Percentiles rank a stretch among this genome's conserved stretches.
Conservation (phyloP, 2,329 filamentous ascomycete species). For the Ophiocordyceps camponoti-rufipedis region DNA sequence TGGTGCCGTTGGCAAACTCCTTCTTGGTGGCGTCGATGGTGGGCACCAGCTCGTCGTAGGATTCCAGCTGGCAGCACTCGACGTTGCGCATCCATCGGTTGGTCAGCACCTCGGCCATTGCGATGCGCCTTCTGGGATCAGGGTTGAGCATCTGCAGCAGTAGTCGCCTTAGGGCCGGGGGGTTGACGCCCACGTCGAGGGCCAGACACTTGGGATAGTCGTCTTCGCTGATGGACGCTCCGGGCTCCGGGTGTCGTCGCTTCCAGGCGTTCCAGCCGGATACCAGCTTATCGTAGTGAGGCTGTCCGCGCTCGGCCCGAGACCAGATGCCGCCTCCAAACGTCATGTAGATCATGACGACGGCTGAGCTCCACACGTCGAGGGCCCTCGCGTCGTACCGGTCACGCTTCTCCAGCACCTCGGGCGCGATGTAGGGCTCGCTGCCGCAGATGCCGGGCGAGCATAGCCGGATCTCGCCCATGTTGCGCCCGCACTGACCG, state of each 20-base stretch:
- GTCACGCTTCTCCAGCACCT: conserved; percentile 53
- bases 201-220: conserved; percentile 48
- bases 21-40: conserved; percentile 45
- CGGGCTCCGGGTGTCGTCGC: conserved; percentile 25
- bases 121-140: conserved; percentile 50
- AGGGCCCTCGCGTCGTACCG: conserved; percentile 57
- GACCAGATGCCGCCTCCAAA: conserved; percentile 60
- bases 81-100: conserved; percentile 57
- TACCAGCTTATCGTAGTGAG: conserved; percentile 47
- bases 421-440: conserved; percentile 72
- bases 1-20: conserved; percentile 17
- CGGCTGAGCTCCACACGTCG: conserved; percentile 73
- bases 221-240: conserved; percentile 27
- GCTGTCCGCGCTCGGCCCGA: conserved; percentile 37
- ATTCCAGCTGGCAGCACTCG: conserved; percentile 63
- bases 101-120: conserved; percentile 48
- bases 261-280: conserved; percentile 54
- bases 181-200: conserved; percentile 47
- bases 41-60: conserved; percentile 43
- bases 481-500: conserved; percentile 55
- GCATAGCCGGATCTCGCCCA: conserved; percentile 54
- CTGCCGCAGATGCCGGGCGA: conserved; percentile 70
- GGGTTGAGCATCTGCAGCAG: conserved; percentile 73
- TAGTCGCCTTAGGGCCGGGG: conserved; percentile 49
- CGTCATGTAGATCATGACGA: conserved; percentile 64